Percentiles rank a stretch among this genome's conserved stretches.
Conservation (phyloP, 2,329 filamentous ascomycete genomes). For the Fusarium concolor region DNA sequence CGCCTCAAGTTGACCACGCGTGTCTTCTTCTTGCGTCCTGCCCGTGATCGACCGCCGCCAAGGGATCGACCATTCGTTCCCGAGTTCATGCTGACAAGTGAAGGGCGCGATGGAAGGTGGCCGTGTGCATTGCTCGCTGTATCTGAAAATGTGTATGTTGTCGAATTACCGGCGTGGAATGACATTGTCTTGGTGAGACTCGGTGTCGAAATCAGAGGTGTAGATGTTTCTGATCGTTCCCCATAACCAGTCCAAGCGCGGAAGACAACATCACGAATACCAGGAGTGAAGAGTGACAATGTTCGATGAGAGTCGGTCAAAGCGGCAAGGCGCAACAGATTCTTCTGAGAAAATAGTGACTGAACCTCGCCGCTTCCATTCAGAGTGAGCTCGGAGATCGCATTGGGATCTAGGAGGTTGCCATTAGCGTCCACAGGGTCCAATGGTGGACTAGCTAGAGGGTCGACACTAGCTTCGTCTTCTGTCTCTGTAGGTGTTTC, state of each 20-base stretch:
- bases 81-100: conserved; percentile 71
- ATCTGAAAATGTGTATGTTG: conserved; percentile 80
- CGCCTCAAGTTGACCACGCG: conserved; percentile 84
- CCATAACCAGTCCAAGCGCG: conserved; percentile 87
- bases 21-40: conserved; percentile 82
- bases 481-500: conserved; percentile 61
- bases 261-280: conserved; percentile 91
- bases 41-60: conserved; percentile 70
- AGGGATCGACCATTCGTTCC: conserved; percentile 72
- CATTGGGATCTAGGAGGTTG: conserved; percentile 78
- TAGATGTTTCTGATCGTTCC: conserved; percentile 73
- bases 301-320: conserved; percentile 91
- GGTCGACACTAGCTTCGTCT: conserved; percentile 76
- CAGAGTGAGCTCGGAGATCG: conserved; percentile 81
- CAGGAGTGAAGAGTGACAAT: conserved; percentile 88
- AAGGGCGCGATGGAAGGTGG: conserved; percentile 75
- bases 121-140: conserved; percentile 72
- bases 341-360: conserved; percentile 95
- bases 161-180: conserved; percentile 66
- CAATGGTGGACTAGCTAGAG: conserved; percentile 82
- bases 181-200: conserved; percentile 73
- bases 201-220: conserved; percentile 60
- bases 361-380: conserved; percentile 85
- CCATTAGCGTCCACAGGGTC: conserved; percentile 86
- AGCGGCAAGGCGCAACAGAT: conserved; percentile 83